These are phyloP conservation scores for Acarospora socialis DNA, from an alignment of 2,329 filamentous ascomycete species.

Conservation along the genomic window DNA sequence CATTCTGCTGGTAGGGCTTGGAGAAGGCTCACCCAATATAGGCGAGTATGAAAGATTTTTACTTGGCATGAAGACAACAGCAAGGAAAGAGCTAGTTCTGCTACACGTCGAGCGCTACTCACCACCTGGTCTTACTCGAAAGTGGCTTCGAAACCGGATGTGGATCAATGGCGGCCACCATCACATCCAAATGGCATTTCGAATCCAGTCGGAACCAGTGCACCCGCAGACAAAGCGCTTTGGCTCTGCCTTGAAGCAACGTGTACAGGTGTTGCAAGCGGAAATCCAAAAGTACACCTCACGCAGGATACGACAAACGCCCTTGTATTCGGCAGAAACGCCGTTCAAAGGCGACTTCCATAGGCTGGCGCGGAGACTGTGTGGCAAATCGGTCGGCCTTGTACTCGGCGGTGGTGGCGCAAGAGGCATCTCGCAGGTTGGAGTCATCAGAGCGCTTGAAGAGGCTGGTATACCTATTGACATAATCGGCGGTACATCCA, in stretches of 20 bases:
- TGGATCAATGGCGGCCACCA: slow-evolving; percentile 99
- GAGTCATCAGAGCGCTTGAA: slow-evolving; percentile 86
- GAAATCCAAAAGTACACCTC: slow-evolving; percentile 98
- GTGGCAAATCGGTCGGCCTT: slow-evolving; percentile 85
- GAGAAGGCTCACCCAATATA: slow-evolving; percentile 76
- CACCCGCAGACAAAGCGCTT: slow-evolving; percentile 63
- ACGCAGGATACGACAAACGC: slow-evolving; percentile 72
- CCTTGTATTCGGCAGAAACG: slow-evolving; percentile 80
- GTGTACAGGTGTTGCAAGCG: slow-evolving; percentile 86
- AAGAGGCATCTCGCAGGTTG: slow-evolving; percentile 79
- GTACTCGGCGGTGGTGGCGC: slow-evolving; percentile 91
- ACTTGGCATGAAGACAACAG: slow-evolving; percentile 92
- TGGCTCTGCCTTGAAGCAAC: slow-evolving; percentile 74
- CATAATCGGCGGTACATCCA: slow-evolving; percentile 88
- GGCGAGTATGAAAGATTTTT: slow-evolving; percentile 96
- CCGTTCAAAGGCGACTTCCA: slow-evolving; percentile 96
- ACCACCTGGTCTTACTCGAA: slow-evolving; percentile 65
- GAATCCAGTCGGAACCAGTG: slow-evolving; percentile 59
- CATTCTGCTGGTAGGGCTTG: slow-evolving; percentile 80
- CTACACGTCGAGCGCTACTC: slow-evolving; percentile 84
- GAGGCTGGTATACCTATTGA: slow-evolving; percentile 95
- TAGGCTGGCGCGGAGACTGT: slow-evolving; percentile 73
- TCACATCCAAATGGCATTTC: slow-evolving; percentile 90
- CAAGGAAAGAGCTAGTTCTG: slow-evolving; percentile 80
- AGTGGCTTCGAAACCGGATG: slow-evolving; percentile 81